A percentile compares a stretch with the other conserved stretches of the same genome.
phyloP scores from a whole-genome alignment of 768 basidiomycete species.

The Hysterangium stoloniferum region DNA sequence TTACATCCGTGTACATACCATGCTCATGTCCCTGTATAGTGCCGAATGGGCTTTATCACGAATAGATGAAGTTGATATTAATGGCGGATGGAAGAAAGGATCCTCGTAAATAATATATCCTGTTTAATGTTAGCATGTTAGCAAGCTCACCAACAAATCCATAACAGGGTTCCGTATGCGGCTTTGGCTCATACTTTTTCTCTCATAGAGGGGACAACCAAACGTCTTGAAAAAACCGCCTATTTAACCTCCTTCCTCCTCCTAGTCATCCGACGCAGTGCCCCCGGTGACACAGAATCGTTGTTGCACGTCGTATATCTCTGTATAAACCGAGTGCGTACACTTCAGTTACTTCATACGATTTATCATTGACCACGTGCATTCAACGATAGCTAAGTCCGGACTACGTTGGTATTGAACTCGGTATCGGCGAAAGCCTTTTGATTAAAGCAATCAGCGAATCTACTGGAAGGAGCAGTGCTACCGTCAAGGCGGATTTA shows the following conservation, averaged over 20 bases:
- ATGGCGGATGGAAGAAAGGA: slow-evolving; percentile 78
- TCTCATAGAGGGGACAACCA: slow-evolving; percentile 89
- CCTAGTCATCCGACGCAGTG: slow-evolving; percentile 82
- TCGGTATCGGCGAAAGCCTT: slow-evolving; percentile 93
- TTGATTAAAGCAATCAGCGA: slow-evolving; percentile 93
- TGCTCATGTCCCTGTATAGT: slow-evolving; percentile 28
- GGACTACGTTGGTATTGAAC: slow-evolving; percentile 90
- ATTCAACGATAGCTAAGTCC: slow-evolving; percentile 63
- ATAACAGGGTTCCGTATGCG: slow-evolving; percentile 83
- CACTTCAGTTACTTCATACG: not conserved
- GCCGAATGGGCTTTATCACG: slow-evolving; percentile 60
- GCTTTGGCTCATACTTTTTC: slow-evolving; percentile 85
- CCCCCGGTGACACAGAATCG: slow-evolving; percentile 60
- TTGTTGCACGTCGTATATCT: slow-evolving; percentile 88
- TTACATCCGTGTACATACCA: not conserved
- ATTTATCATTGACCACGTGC: not conserved
- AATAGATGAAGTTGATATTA: slow-evolving; percentile 62
- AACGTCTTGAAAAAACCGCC: slow-evolving; percentile 87
- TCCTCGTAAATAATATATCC: slow-evolving; percentile 54
- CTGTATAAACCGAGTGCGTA: slow-evolving; percentile 87
- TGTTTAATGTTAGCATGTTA: not conserved
- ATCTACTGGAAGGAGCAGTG: slow-evolving; percentile 82
- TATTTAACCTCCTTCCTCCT: slow-evolving; percentile 83
- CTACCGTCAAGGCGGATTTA: slow-evolving; percentile 81
- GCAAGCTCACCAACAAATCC: not conserved